phyloP scores from a whole-genome alignment of 106 monocot genomes.

The Amphibolis antarctica region DNA sequence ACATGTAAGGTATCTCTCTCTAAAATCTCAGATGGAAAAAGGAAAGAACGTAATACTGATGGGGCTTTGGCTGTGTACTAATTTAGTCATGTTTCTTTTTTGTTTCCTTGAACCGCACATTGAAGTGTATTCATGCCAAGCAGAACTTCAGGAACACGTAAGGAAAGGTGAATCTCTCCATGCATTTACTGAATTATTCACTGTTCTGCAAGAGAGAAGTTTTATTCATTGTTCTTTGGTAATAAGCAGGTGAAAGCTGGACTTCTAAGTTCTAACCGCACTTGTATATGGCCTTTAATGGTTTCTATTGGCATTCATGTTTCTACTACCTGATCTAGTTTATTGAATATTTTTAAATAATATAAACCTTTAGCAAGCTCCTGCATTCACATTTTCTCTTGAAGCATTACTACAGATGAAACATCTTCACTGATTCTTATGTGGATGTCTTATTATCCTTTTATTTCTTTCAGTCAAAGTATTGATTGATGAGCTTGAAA shows the following conservation, averaged over 20 bases:
- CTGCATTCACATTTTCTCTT: neutral
- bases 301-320: neutral
- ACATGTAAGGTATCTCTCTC: conserved; percentile 33
- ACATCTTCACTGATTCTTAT: neutral
- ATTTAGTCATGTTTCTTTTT: neutral
- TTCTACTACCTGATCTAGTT: neutral
- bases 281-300: neutral
- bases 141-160: conserved; percentile 32
- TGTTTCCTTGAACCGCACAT: conserved; percentile 4
- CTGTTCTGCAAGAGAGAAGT: neutral
- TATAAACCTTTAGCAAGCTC: too few relatives aligned
- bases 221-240: neutral
- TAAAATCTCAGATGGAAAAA: too few relatives aligned
- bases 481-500: conserved; percentile 39
- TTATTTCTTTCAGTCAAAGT: conserved; percentile 22
- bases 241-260: too few relatives aligned
- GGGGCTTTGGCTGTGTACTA: neutral
- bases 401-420: neutral
- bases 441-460: neutral
- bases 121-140: conserved; percentile 17
- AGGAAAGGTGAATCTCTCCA: conserved; percentile 23
- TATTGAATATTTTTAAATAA: too few relatives aligned
- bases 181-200: neutral
- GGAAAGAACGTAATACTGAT: too few relatives aligned
- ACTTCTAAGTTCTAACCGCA: neutral